Evolutionary conservation across 2,329 filamentous ascomycete genomes (phyloP).

Genomic region (Aspergillus sp.): DNA sequence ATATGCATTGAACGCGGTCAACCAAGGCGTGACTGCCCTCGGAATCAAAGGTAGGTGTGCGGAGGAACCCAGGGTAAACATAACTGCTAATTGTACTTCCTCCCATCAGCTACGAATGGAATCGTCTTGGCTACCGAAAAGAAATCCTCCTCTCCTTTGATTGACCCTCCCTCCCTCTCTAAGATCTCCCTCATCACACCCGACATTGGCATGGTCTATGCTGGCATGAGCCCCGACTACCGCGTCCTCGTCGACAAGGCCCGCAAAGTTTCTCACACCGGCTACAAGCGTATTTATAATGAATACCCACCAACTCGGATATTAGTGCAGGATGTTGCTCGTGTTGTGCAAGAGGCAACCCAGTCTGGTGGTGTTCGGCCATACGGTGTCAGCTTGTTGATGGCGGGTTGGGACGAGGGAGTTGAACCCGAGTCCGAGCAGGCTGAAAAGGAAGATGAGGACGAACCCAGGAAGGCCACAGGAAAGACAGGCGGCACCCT

Average conservation of each 20-base stretch:
- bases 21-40: conserved; percentile 96
- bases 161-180: conserved; percentile 89
- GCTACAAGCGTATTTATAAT: conserved; percentile 99
- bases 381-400: conserved; percentile 91
- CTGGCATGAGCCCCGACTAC: conserved; percentile 98
- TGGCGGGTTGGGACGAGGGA: conserved; percentile 97
- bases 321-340: conserved; percentile 96
- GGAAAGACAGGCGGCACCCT: conserved; percentile 93
- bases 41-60: conserved; percentile 83
- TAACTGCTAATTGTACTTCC: conserved; percentile 15
- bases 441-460: conserved; percentile 54
- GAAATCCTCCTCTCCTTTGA: conserved; percentile 96
- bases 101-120: conserved; percentile 82
- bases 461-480: conserved; percentile 67
- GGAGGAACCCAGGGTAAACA: not conserved
- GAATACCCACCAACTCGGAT: conserved; percentile 99
- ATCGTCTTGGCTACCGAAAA: conserved; percentile 99
- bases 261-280: conserved; percentile 95
- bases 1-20: conserved; percentile 98
- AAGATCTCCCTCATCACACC: conserved; percentile 98
- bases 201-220: conserved; percentile 99
- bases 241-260: conserved; percentile 96
- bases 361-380: conserved; percentile 96
- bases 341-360: conserved; percentile 98
- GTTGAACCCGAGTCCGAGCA: conserved; percentile 80